Evolutionary conservation across 192 early-diverging fungal genomes (phyloP).

Genomic region (Coemansia sp.): DNA sequence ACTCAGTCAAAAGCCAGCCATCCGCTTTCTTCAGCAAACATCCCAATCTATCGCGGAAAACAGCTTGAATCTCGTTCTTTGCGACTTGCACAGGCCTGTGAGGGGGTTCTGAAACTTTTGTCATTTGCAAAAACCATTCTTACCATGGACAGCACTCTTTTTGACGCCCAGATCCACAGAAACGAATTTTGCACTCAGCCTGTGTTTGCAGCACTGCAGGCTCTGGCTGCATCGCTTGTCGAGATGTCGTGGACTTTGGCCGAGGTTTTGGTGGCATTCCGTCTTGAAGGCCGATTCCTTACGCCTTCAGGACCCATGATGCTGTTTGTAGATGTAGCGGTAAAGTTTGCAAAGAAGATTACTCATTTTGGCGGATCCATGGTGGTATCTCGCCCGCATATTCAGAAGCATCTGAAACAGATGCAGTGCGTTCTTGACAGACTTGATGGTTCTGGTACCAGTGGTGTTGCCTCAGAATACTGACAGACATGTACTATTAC

Average conservation of each 20-base stretch:
- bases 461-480: neutral
- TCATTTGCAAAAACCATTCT: slow-evolving; percentile 23
- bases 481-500: neutral
- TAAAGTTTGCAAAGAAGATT: slow-evolving; percentile 35
- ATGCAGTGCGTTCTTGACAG: slow-evolving; percentile 27
- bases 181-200: slow-evolving; percentile 1
- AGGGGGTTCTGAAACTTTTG: slow-evolving; percentile 37
- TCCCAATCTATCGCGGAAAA: slow-evolving; percentile 10
- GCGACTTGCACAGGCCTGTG: slow-evolving; percentile 36
- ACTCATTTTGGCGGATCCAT: slow-evolving; percentile 29
- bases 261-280: slow-evolving; percentile 31
- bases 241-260: slow-evolving; percentile 46
- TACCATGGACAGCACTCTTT: slow-evolving; percentile 1
- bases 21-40: neutral
- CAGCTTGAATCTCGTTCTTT: slow-evolving; percentile 39
- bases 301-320: slow-evolving; percentile 30
- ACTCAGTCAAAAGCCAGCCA: neutral
- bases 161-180: slow-evolving; percentile 10
- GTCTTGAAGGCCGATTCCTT: slow-evolving; percentile 18
- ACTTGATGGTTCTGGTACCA: slow-evolving; percentile 1
- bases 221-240: slow-evolving; percentile 42
- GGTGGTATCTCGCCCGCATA: neutral
- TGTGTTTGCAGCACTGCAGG: slow-evolving; percentile 15
- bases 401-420: slow-evolving; percentile 21
- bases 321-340: slow-evolving; percentile 34